phyloP scores from a whole-genome alignment of 257 asterid genomes.

The Lycium ferocissimum region DNA sequence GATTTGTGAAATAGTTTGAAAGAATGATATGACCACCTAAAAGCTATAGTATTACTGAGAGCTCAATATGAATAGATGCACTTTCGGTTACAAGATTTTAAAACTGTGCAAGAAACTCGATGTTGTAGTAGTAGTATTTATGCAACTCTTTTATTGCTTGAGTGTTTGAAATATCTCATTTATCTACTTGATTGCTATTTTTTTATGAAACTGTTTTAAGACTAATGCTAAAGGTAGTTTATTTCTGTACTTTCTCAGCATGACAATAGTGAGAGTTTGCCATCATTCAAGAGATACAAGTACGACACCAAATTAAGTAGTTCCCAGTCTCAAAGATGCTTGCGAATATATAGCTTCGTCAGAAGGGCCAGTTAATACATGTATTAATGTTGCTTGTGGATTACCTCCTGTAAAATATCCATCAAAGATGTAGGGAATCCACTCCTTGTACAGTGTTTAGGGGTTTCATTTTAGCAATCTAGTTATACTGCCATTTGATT shows the following conservation, averaged over 20 bases:
- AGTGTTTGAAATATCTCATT: neutral
- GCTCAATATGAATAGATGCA: too few relatives aligned
- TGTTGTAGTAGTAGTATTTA: neutral
- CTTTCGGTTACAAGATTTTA: too few relatives aligned
- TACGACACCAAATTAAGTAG: constrained; percentile 47
- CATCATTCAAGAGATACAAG: constrained; percentile 51
- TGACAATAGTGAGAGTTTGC: constrained; percentile 50
- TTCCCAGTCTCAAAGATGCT: constrained; percentile 54
- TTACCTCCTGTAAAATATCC: neutral
- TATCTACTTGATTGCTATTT: neutral
- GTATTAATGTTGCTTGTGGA: neutral
- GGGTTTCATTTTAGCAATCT: neutral
- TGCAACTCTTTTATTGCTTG: neutral
- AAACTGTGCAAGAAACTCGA: neutral
- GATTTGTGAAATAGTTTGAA: too few relatives aligned
- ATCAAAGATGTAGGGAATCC: neutral
- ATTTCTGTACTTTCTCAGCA: constrained; percentile 31
- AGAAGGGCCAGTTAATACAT: constrained; percentile 48
- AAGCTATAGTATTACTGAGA: too few relatives aligned
- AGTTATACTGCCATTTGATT: neutral
- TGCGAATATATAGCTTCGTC: constrained; percentile 80
- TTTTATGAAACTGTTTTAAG: neutral
- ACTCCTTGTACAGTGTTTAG: neutral
- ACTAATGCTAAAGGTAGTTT: neutral
- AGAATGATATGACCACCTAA: too few relatives aligned